Percentiles rank a stretch among this genome's conserved stretches.
These are phyloP conservation scores for Boletellus deceptivus DNA, from an alignment of 1,284 basidiomycete genomes.

Conservation along the genomic window DNA sequence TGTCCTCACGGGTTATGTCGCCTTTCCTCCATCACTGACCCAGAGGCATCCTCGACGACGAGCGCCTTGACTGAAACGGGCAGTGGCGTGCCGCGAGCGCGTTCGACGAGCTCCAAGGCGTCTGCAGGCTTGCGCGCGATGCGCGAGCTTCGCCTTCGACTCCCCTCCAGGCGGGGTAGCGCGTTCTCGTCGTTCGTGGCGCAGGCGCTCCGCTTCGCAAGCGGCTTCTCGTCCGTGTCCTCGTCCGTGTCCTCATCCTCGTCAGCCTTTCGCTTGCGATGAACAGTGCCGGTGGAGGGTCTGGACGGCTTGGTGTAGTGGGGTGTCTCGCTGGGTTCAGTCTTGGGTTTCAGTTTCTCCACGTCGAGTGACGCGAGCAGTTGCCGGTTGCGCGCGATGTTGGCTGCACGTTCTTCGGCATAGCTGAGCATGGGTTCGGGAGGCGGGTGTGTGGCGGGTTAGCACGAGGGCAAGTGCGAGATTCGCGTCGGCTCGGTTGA, in stretches of 20 bases:
- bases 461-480: too few species aligned
- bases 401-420: conserved; percentile 45
- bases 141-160: conserved; percentile 60
- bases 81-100: conserved; percentile 31
- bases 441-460: too few species aligned
- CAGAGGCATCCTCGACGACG: conserved; percentile 32
- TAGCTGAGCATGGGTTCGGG: conserved; percentile 34
- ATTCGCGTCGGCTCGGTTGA: too few species aligned
- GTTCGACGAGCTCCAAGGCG: conserved; percentile 42
- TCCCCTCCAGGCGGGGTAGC: conserved; percentile 10
- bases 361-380: conserved; percentile 45
- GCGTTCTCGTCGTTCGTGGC: conserved; percentile 28
- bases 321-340: conserved; percentile 47
- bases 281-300: background rate
- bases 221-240: conserved; percentile 9
- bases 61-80: conserved; percentile 37
- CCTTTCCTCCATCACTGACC: conserved; percentile 42
- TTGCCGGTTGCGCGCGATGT: conserved; percentile 50
- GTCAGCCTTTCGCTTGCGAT: conserved; percentile 20
- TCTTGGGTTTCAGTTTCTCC: conserved; percentile 38
- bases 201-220: conserved; percentile 30
- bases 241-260: conserved; percentile 10
- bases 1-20: conserved; percentile 61
- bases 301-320: conserved; percentile 10
- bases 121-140: conserved; percentile 56